Percentiles rank a stretch among this genome's conserved stretches.
phyloP scores from a whole-genome alignment of 2,329 filamentous ascomycete genomes.

The Bipolaris cookei region DNA sequence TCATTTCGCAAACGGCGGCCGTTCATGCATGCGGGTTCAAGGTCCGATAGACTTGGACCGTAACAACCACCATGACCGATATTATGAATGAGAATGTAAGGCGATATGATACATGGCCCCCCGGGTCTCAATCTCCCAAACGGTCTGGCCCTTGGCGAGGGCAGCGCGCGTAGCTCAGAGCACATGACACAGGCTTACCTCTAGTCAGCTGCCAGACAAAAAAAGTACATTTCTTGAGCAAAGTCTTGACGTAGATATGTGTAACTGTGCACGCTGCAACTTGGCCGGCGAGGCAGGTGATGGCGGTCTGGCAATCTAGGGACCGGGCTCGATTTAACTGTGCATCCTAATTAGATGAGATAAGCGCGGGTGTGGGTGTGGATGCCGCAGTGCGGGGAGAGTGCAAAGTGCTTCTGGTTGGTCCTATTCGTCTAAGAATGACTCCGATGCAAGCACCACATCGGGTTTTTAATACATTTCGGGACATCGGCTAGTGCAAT shows the following conservation, averaged over 20 bases:
- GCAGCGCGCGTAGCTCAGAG: not conserved
- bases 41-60: not conserved
- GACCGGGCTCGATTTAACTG: not conserved
- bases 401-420: constrained; percentile 20
- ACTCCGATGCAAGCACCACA: constrained; percentile 22
- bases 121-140: constrained; percentile 1
- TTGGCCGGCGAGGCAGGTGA: not conserved
- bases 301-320: not conserved
- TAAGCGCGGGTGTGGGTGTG: constrained; percentile 10
- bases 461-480: constrained; percentile 17
- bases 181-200: not conserved
- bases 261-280: not conserved
- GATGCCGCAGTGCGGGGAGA: constrained; percentile 3
- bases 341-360: constrained; percentile 3
- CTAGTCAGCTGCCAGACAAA: not conserved
- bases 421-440: constrained; percentile 18
- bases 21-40: not conserved
- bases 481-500: constrained; percentile 15
- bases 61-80: not conserved
- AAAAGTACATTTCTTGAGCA: not conserved
- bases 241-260: not conserved
- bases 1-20: constrained; percentile 1
- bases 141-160: not conserved
- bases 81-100: not conserved
- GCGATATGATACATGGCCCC: constrained; percentile 1